phyloP scores from a whole-genome alignment of 2,329 filamentous ascomycete species.

The Epichloe glyceriae region DNA sequence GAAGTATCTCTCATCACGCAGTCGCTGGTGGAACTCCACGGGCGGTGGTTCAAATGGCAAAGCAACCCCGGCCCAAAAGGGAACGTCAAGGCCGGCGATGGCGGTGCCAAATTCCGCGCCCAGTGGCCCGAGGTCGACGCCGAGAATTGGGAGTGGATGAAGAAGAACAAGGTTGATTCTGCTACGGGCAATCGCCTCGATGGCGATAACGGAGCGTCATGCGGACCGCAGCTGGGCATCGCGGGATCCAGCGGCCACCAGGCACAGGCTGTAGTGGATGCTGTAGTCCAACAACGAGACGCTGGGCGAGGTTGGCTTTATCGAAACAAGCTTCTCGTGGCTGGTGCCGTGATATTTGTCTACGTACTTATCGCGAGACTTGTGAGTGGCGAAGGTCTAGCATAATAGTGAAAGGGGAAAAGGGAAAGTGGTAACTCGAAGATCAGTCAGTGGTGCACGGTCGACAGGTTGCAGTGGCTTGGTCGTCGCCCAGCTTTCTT shows the following conservation, averaged over 20 bases:
- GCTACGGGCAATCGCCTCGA: constrained; percentile 51
- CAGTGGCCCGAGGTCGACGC: constrained; percentile 85
- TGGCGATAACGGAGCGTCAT: constrained; percentile 36
- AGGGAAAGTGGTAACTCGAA: not conserved
- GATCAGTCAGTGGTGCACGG: not conserved
- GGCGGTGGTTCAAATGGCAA: constrained; percentile 64
- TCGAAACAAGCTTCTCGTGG: constrained; percentile 65
- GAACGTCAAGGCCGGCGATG: constrained; percentile 83
- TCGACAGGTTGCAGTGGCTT: not conserved
- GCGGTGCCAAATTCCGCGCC: constrained; percentile 73
- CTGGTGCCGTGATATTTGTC: constrained; percentile 56
- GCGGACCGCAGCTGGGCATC: constrained; percentile 45
- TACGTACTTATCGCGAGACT: constrained; percentile 76
- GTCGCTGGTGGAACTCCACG: constrained; percentile 94
- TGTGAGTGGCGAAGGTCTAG: constrained; percentile 36
- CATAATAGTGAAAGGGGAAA: constrained; percentile 5
- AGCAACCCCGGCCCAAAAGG: constrained; percentile 46
- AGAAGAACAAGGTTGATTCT: constrained; percentile 65
- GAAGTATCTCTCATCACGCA: constrained; percentile 60
- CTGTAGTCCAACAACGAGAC: constrained; percentile 59
- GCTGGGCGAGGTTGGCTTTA: constrained; percentile 73
- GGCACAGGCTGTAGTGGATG: constrained; percentile 64
- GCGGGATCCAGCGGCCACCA: constrained; percentile 46
- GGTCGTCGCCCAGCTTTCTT: not conserved
- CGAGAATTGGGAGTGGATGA: constrained; percentile 90